Base-by-base conservation (phyloP, 73 alveolate genomes). In the Breviolum minutum region DNA sequence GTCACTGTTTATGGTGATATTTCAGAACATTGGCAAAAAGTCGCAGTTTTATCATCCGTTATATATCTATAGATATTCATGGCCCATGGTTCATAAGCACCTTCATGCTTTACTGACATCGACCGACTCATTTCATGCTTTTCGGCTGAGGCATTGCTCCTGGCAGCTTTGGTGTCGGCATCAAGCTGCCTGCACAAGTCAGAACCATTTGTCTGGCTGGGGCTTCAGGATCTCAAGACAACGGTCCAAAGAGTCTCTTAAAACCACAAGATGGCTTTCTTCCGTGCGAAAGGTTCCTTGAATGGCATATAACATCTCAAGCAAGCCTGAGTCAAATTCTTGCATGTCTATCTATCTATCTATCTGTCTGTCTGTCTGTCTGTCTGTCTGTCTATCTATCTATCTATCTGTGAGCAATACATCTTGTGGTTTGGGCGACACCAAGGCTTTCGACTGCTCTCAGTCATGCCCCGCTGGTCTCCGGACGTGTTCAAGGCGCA, bases 381-480 rank as follows among this genome's bases (percentile, higher is more conserved):
- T 22, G 6, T 17, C 77, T 22, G 4, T 68, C n/a, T 14, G 2
- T 22, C 77, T 22, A 68, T 68, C 77, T 14, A 68, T 22, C n/a
- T 14, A 22, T 17, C 77, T 22, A 68, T 68, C n/a, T 6, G 17
- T 68, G n/a, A 22, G 77, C n/a, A 17, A 22, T 17, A 14, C n/a
- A 68, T 14, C 77, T 68, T 14, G 5, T 40, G 54, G 54, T 40
- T 40, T 3, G 0, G 54, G 54, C 54, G 0, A 40, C 54, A 3
- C 54, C 54, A 79, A 86, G 94, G 94, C 94, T 86, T 63, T 62
- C 94, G 29, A 63, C 79, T 62, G 94, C 94, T 10, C 63, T 86
- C 20, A 63, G 22, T 63, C 69, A 63, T 2, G 94, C 94, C 13
- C 94, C 94, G 29, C 94, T 86, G 94, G 94, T 86, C n/a, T 86